Evolutionary conservation across 805 yeast genomes (phyloP).

Genomic region (Lachancea sp.): DNA sequence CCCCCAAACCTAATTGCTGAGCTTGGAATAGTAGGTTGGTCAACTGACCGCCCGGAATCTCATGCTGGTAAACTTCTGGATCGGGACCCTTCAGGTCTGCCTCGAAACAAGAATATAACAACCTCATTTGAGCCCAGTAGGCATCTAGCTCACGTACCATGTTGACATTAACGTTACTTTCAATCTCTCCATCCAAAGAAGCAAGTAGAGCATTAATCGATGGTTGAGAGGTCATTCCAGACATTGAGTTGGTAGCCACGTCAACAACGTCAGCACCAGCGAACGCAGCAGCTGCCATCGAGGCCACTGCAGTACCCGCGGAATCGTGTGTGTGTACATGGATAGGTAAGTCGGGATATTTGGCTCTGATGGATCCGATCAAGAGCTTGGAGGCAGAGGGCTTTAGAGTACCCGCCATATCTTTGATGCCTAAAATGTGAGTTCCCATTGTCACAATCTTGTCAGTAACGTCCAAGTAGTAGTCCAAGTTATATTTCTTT

Average conservation of each 20-base stretch:
- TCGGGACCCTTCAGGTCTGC: conserved; percentile 99
- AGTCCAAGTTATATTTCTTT: conserved; percentile 91
- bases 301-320: conserved; percentile 98
- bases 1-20: conserved; percentile 95
- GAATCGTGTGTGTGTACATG: conserved; percentile 99
- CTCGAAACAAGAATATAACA: conserved; percentile 92
- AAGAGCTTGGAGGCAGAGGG: conserved; percentile 86
- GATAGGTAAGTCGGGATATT: conserved; percentile 89
- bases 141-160: conserved; percentile 79
- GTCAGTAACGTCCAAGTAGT: conserved; percentile 77
- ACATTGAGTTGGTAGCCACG: conserved; percentile 94
- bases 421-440: conserved; percentile 94
- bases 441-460: conserved; percentile 90
- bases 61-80: conserved; percentile 97
- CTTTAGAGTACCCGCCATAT: conserved; percentile 99
- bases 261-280: conserved; percentile 99
- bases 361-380: conserved; percentile 72
- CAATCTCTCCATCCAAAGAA: conserved; percentile 78
- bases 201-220: conserved; percentile 90
- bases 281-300: conserved; percentile 87
- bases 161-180: conserved; percentile 61
- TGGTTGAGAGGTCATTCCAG: conserved; percentile 98
- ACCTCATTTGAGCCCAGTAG: conserved; percentile 99
- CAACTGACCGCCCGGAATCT: conserved; percentile 99
- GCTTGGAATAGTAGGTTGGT: conserved; percentile 98